Evolutionary conservation across 441 rosid species (phyloP).

Genomic region (Adansonia grandidieri): DNA sequence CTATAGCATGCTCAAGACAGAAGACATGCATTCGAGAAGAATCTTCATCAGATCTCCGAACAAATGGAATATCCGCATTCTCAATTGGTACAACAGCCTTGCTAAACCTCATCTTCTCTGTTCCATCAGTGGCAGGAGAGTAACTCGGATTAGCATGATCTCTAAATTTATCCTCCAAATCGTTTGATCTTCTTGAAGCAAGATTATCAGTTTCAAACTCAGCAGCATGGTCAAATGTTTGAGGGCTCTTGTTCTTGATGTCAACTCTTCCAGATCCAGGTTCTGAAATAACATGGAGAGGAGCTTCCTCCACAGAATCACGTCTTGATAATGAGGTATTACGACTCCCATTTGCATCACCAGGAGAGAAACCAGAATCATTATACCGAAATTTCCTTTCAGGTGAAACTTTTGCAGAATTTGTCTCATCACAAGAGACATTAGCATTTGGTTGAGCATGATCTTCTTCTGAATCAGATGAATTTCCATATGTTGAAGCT

Average conservation of each 20-base stretch:
- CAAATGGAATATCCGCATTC: slow-evolving; percentile 38
- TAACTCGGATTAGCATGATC: slow-evolving; percentile 38
- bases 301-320: slow-evolving; percentile 39
- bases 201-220: slow-evolving; percentile 43
- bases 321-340: slow-evolving; percentile 23
- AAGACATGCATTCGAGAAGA: slow-evolving; percentile 88
- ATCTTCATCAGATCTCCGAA: slow-evolving; percentile 66
- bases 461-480: slow-evolving; percentile 95
- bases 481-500: slow-evolving; percentile 83
- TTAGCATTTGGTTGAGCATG: slow-evolving; percentile 45
- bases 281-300: slow-evolving; percentile 39
- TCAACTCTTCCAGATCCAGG: slow-evolving; percentile 30
- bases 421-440: slow-evolving; percentile 37
- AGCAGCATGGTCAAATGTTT: slow-evolving; percentile 24
- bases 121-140: slow-evolving; percentile 30
- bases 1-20: slow-evolving; percentile 97
- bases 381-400: slow-evolving; percentile 38
- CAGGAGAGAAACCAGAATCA: slow-evolving; percentile 32
- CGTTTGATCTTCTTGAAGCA: slow-evolving; percentile 39
- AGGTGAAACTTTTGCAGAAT: slow-evolving; percentile 31
- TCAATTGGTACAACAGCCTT: slow-evolving; percentile 31
- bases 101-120: slow-evolving; percentile 41
- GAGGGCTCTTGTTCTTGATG: slow-evolving; percentile 40
- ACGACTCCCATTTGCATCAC: slow-evolving; percentile 36
- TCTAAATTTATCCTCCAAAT: slow-evolving; percentile 35